These are phyloP conservation scores for Euphrasia confusa DNA, from an alignment of 257 asterid genomes.

Conservation along the genomic window DNA sequence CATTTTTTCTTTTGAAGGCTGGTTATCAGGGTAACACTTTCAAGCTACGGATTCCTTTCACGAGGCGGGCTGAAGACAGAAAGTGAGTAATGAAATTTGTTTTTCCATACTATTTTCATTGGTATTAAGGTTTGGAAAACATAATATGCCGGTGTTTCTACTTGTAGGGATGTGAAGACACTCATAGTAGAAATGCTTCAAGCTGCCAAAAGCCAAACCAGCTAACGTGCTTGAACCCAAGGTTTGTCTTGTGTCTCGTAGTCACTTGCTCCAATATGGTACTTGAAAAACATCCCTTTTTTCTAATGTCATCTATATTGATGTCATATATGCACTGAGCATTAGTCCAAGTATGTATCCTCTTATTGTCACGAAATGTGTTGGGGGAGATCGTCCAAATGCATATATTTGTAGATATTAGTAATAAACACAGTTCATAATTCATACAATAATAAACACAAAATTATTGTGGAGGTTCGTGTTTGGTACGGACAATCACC, in stretches of 20 bases:
- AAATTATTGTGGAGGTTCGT: too few species aligned
- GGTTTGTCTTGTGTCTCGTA: too few species aligned
- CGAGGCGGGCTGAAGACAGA: slow-evolving; percentile 77
- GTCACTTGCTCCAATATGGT: too few species aligned
- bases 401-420: not conserved
- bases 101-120: not conserved
- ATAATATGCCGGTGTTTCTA: not conserved
- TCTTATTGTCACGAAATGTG: not conserved
- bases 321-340: not conserved
- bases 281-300: too few species aligned
- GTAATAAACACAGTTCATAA: not conserved
- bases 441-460: not conserved
- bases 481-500: too few species aligned
- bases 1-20: slow-evolving; percentile 45
- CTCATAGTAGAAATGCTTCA: slow-evolving; percentile 88
- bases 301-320: too few species aligned
- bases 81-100: slow-evolving; percentile 53
- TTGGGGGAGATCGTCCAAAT: not conserved
- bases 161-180: slow-evolving; percentile 70
- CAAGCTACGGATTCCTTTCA: slow-evolving; percentile 87
- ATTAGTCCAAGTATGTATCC: not conserved
- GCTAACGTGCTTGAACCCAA: slow-evolving; percentile 21
- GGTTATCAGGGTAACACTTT: slow-evolving; percentile 59
- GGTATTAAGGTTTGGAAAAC: too few species aligned
- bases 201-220: slow-evolving; percentile 54